Evolutionary conservation across 208 protist species (phyloP).

Genomic region (Leptomonas pyrrhocoris): DNA sequence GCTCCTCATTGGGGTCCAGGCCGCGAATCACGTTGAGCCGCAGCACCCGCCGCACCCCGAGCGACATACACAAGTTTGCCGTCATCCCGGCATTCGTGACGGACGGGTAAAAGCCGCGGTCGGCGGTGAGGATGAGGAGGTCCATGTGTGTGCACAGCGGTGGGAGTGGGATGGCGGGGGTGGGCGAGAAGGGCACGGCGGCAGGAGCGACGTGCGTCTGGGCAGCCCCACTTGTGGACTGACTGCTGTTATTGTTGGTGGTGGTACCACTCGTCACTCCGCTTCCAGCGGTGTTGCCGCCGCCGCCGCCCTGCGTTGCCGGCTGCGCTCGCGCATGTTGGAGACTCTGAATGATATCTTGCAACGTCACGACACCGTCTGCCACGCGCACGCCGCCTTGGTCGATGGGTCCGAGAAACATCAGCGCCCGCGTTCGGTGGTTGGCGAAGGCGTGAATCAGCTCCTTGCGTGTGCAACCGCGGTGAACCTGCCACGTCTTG

Average conservation of each 20-base stretch:
- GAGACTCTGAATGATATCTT: constrained; percentile 36
- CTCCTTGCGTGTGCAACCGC: constrained; percentile 84
- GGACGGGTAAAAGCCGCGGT: constrained; percentile 40
- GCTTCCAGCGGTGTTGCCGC: background rate
- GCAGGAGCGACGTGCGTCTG: background rate
- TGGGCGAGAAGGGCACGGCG: background rate
- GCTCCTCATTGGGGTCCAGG: constrained; percentile 42
- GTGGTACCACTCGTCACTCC: background rate
- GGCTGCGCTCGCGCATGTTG: constrained; percentile 11
- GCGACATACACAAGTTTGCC: constrained; percentile 62
- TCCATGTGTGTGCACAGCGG: constrained; percentile 42
- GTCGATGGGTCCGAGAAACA: constrained; percentile 62
- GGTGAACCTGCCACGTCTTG: constrained; percentile 49
- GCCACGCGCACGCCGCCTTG: constrained; percentile 56
- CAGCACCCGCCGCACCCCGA: constrained; percentile 72
- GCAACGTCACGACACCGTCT: constrained; percentile 68
- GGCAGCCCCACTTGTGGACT: background rate
- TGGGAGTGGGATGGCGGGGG: constrained; percentile 18
- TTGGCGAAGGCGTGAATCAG: constrained; percentile 64
- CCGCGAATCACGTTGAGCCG: constrained; percentile 61
- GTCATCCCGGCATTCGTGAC: constrained; percentile 49
- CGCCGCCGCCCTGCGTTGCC: constrained; percentile 3
- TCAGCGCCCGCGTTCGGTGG: constrained; percentile 41
- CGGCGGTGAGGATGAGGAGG: constrained; percentile 65
- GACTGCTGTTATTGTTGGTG: constrained; percentile 1